Base-by-base conservation (phyloP, 805 yeast genomes). In the Myxozyma udenii region DNA sequence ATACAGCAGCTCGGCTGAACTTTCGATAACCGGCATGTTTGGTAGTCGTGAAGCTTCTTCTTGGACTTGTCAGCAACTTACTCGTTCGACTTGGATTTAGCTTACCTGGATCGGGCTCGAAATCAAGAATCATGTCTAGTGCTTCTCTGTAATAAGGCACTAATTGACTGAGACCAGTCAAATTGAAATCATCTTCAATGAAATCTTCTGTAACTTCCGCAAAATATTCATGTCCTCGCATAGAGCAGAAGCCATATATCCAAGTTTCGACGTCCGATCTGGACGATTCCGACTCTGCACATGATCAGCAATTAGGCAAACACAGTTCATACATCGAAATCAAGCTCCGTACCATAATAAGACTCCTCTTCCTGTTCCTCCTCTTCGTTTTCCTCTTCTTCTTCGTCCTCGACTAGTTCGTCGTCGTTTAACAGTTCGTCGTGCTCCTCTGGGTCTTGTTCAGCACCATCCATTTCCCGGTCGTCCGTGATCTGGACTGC, bases 131-230 rank as follows among this genome's bases (percentile, higher is more conserved):
- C 61, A 91, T 78, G 69, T 91, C 96, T 56, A 91, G 72, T 1
- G 98, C 96, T 65, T 89, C 95, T 64, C 91, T 74, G 68, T 90
- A 93, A 66, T 83, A 87, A 3, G 97, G 95, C 7, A 93, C 96
- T 52, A 86, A 81, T 59, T 83, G 78, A 28, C 85, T 77, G 46
- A 93, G 75, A 1, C 98, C 97, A 0, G 98, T 90, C 63, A 93
- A 76, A 66, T 93, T 93, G 76, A 93, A 93, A 61, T 93, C 98
- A 69, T 93, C 98, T 63, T 90, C 97, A 55, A 93, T 87, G 68
- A 89, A 93, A 44, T 88, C 96, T 43, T 86, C 88, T 0, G 89
- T 78, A 4, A 93, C 96, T 61, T 90, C 95, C 40, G 90, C 95
- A 68, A 89, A 89, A 67, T 83, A 91, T 65, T 93, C 95, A 66